phyloP scores from a whole-genome alignment of 768 basidiomycete genomes.

The Neoboletus subvelutipes region DNA sequence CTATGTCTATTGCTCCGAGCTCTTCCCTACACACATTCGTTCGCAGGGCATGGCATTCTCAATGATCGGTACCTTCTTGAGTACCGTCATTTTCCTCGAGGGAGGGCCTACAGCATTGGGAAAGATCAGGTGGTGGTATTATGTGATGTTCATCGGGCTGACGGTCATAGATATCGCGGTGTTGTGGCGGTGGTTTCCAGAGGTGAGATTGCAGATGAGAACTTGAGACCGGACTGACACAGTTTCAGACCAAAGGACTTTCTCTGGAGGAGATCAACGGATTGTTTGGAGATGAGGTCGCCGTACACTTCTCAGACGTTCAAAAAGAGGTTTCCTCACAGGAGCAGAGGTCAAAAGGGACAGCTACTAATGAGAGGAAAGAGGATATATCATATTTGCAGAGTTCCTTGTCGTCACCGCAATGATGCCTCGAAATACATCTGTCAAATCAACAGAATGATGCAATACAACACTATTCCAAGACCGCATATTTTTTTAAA shows the following conservation, averaged over 20 bases:
- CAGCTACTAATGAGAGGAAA: not conserved
- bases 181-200: conserved; percentile 1
- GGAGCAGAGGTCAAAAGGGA: not conserved
- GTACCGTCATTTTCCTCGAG: not conserved
- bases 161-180: not conserved
- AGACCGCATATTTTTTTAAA: conserved; percentile 85
- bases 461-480: conserved; percentile 50
- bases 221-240: not conserved
- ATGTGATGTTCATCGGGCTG: not conserved
- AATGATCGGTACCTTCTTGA: not conserved
- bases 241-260: not conserved
- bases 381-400: not conserved
- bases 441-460: not conserved
- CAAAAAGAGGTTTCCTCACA: not conserved
- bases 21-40: not conserved
- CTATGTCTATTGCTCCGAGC: conserved; percentile 3
- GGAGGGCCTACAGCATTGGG: not conserved
- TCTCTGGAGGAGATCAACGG: conserved; percentile 1
- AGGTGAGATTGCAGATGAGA: not conserved
- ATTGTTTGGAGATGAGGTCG: not conserved
- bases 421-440: not conserved
- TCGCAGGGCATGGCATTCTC: conserved; percentile 3
- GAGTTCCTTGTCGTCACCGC: not conserved
- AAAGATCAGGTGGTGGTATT: not conserved
- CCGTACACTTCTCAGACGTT: not conserved